Evolutionary conservation across 2,329 filamentous ascomycete genomes (phyloP).

Genomic region (Calycina herbarum): DNA sequence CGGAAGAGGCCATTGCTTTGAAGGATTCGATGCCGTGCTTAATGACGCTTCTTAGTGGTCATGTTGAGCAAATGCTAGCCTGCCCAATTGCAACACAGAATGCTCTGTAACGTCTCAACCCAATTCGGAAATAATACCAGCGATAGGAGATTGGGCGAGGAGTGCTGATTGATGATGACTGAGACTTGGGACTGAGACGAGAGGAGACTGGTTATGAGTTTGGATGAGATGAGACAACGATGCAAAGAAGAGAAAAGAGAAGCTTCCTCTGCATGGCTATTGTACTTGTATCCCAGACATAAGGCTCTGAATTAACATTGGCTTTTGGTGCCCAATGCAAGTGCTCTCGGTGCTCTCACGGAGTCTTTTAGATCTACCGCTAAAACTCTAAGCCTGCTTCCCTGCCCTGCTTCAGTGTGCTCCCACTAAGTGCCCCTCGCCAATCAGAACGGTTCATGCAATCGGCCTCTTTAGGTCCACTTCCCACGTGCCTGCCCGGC

Average conservation of each 20-base stretch:
- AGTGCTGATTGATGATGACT: background rate
- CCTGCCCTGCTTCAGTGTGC: too few species aligned
- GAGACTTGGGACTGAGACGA: background rate
- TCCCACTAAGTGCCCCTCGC: background rate
- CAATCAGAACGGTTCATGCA: background rate
- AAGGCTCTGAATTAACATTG: background rate
- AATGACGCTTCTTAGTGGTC: background rate
- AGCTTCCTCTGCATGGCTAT: background rate
- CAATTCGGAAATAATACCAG: background rate
- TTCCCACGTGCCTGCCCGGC: background rate
- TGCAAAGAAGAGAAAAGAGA: background rate
- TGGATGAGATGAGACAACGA: background rate
- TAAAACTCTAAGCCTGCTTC: background rate
- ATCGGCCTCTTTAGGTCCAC: background rate
- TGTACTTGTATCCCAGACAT: background rate
- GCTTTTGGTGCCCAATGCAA: background rate
- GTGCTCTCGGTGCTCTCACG: background rate
- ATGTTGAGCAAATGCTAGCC: background rate
- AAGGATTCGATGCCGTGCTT: conserved; percentile 5
- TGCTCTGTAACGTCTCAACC: background rate
- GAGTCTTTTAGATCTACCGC: background rate
- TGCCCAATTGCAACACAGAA: background rate
- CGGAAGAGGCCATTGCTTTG: background rate
- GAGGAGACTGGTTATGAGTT: background rate
- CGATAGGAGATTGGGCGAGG: background rate